phyloP scores from a whole-genome alignment of 495 filamentous ascomycete genomes.

The Podospora appendiculata region DNA sequence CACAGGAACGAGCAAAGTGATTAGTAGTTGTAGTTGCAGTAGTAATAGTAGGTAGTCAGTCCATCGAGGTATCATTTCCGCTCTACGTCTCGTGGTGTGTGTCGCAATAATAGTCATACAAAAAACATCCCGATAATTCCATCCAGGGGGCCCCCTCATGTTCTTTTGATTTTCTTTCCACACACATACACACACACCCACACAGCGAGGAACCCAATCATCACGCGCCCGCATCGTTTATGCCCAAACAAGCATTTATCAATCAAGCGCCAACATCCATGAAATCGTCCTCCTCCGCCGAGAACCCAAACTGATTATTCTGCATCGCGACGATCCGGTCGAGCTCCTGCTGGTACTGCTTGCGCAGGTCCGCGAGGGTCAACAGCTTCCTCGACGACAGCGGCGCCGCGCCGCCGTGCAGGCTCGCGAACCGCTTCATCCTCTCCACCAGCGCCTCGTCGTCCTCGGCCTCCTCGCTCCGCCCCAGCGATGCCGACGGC shows the following conservation, averaged over 20 bases:
- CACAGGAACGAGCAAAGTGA: too few relatives aligned
- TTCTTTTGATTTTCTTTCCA: too few relatives aligned
- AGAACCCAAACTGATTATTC: slow-evolving; percentile 50
- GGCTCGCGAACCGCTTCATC: slow-evolving; percentile 11
- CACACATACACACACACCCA: too few relatives aligned
- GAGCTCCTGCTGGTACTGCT: slow-evolving; percentile 78
- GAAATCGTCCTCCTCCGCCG: slow-evolving; percentile 30
- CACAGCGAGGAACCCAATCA: background rate
- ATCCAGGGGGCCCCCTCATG: too few relatives aligned
- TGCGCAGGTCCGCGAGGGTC: slow-evolving; percentile 73
- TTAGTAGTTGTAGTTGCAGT: too few relatives aligned
- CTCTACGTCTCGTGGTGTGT: too few relatives aligned
- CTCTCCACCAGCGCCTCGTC: slow-evolving; percentile 13
- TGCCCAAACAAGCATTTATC: too few relatives aligned
- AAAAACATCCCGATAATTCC: too few relatives aligned
- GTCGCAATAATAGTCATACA: too few relatives aligned
- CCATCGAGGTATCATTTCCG: too few relatives aligned
- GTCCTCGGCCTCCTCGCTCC: background rate
- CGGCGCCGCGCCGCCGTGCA: background rate
- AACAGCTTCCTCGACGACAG: slow-evolving; percentile 49
- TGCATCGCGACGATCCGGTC: slow-evolving; percentile 62
- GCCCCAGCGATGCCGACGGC: slow-evolving; percentile 23
- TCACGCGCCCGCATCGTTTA: background rate
- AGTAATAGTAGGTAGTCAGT: too few relatives aligned
- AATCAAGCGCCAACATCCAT: slow-evolving; percentile 28